Conservation (phyloP, 352 stramenopile species). For the Poterioochromonas sp. region DNA sequence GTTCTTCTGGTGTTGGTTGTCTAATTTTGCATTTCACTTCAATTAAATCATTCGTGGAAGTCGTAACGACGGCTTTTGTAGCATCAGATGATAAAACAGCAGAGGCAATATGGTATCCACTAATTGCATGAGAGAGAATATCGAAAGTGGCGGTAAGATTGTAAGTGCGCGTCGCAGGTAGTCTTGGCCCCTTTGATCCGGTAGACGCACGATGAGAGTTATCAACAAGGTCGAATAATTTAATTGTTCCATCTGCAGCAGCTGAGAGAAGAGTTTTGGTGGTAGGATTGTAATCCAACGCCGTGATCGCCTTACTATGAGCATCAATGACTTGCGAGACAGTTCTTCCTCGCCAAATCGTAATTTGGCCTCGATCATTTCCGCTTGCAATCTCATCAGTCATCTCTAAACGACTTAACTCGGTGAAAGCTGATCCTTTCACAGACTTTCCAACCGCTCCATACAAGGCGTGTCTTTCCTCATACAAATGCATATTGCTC, state of each 20-base stretch:
- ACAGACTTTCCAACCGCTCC: background rate
- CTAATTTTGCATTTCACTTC: background rate
- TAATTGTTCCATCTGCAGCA: conserved; percentile 2
- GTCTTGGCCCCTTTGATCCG: background rate
- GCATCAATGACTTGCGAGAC: background rate
- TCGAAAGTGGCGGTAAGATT: background rate
- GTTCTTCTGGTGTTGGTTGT: background rate
- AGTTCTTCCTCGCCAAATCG: conserved; percentile 21
- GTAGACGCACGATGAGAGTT: background rate
- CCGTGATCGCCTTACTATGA: background rate
- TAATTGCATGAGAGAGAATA: background rate
- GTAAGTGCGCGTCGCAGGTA: background rate
- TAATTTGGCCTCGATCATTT: conserved; percentile 3
- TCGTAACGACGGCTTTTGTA: background rate
- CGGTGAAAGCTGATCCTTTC: background rate
- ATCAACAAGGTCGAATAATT: background rate
- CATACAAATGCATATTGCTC: conserved; percentile 16
- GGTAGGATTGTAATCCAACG: background rate
- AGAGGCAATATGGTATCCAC: background rate
- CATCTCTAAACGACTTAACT: background rate
- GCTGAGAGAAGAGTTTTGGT: background rate
- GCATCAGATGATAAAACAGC: background rate
- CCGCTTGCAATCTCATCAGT: conserved; percentile 12
- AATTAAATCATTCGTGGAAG: background rate
- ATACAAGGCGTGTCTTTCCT: background rate